A percentile compares a stretch with the other conserved stretches of the same genome.
Evolutionary conservation across 1,284 basidiomycete genomes (phyloP).

Genomic region (Puccinia triticina): DNA sequence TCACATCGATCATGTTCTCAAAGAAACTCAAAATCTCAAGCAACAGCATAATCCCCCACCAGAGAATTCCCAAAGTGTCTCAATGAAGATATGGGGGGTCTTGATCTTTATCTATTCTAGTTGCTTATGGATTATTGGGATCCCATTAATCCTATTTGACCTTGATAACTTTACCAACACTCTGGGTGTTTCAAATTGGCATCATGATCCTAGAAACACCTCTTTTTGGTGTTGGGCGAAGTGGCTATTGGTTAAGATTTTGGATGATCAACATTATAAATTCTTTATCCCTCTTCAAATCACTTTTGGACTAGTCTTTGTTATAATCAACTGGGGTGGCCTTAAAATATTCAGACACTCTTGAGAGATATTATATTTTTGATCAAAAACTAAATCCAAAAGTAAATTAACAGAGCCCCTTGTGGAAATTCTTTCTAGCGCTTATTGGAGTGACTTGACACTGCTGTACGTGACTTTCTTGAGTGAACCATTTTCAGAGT

Average conservation of each 20-base stretch:
- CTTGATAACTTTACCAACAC: background rate
- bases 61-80: background rate
- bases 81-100: slow-evolving; percentile 11
- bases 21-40: background rate
- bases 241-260: slow-evolving; percentile 17
- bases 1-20: background rate
- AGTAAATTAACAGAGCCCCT: too few species aligned
- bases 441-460: too few species aligned
- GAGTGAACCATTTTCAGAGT: too few species aligned
- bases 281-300: slow-evolving; percentile 43
- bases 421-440: too few species aligned
- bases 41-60: background rate
- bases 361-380: slow-evolving; percentile 1
- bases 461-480: too few species aligned
- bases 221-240: background rate
- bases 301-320: slow-evolving; percentile 33
- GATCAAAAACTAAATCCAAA: too few species aligned
- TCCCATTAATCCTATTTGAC: slow-evolving; percentile 27
- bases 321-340: slow-evolving; percentile 43
- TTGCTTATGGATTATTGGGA: slow-evolving; percentile 26
- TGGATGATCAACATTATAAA: slow-evolving; percentile 34
- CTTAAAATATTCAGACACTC: slow-evolving; percentile 39
- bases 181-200: background rate
- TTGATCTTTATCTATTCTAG: slow-evolving; percentile 20
- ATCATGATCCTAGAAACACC: background rate